Evolutionary conservation across 1,284 basidiomycete species (phyloP), one percentile per base, ranked within the genome.

Genomic region (Bondarzewia mesenterica): DNA sequence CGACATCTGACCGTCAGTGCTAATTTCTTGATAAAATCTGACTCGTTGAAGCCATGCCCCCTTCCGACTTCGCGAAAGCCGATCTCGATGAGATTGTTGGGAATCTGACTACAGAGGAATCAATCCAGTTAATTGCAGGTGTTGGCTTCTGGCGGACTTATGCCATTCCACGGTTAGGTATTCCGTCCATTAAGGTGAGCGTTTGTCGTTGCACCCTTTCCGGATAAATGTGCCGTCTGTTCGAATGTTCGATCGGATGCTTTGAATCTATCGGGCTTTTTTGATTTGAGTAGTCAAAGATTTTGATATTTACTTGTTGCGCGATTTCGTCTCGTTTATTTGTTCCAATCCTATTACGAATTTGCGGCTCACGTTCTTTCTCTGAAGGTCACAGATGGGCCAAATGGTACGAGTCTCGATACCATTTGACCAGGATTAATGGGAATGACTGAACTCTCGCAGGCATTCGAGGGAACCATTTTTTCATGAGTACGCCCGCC

Each of bases 141-240:
- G 81, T 82, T 25, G 85, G 85, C 20, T 81, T 83, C 59, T 89
- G 86, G 87, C 78, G 85, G 59, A 89, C 86, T 0, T 75, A 80
- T 49, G 71, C 69, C 7, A 64, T 89, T 18, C 74, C 80, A 7
- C 68, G 85, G 6, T 69, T 87, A 2, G 79, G 80, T 0, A 69
- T 90, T 44, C 86, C 86, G 25, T 75, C 84, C 8, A 68, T 89
- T 58, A 85, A 89, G 68, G 82, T 82, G 54, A 47, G 46, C 32
- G 18, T 8, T 14, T 20, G 16, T 26, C n/a, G n/a, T 41, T 23
- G 12, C 8, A 20, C 29, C n/a, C n/a, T n/a, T n/a, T n/a, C n/a
- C n/a, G n/a, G n/a, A n/a, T n/a, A n/a, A n/a, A n/a, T n/a, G n/a
- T n/a, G n/a, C n/a, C n/a, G n/a, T n/a, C n/a, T n/a, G n/a, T n/a